Conservation (phyloP, 2,329 filamentous ascomycete genomes). For the Davidsoniella eucalypti region DNA sequence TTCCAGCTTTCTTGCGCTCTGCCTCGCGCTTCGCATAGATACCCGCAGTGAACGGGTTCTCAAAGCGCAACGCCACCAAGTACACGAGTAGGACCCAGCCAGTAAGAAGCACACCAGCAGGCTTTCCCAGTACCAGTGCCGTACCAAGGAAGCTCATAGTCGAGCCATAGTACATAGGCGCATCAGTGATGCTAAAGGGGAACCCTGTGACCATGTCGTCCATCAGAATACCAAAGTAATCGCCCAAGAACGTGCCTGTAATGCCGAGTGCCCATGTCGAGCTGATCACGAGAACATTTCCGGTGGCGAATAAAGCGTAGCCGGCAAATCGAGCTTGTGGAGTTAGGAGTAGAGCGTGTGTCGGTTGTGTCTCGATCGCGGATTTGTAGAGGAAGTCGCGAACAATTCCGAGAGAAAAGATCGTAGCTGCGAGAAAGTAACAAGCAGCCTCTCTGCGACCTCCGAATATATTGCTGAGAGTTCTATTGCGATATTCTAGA, state of each 20-base stretch:
- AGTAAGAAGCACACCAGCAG: constrained; percentile 67
- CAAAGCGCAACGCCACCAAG: constrained; percentile 62
- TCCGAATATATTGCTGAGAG: constrained; percentile 73
- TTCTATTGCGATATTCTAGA: constrained; percentile 77
- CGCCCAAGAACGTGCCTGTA: constrained; percentile 89
- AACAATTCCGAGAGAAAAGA: constrained; percentile 82
- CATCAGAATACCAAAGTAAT: constrained; percentile 98
- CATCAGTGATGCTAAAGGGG: constrained; percentile 79
- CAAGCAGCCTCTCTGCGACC: constrained; percentile 66
- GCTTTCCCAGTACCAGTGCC: constrained; percentile 70
- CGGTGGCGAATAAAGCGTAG: constrained; percentile 52
- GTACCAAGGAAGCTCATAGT: constrained; percentile 85
- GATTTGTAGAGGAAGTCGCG: constrained; percentile 78
- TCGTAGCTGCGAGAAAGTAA: constrained; percentile 74
- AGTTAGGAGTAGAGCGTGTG: constrained; percentile 53
- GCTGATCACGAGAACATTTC: constrained; percentile 72
- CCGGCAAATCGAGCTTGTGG: constrained; percentile 45
- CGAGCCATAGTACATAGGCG: constrained; percentile 93
- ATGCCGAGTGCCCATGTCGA: constrained; percentile 87
- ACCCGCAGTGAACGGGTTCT: constrained; percentile 84
- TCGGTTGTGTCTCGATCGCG: constrained; percentile 60
- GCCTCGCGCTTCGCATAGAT: constrained; percentile 80
- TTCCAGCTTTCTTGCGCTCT: constrained; percentile 32
- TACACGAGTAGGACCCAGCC: constrained; percentile 63
- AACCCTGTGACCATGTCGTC: constrained; percentile 87